Evolutionary conservation across 1,139 yeast species (phyloP).

Genomic region (Geotrichum phurueaensis): DNA sequence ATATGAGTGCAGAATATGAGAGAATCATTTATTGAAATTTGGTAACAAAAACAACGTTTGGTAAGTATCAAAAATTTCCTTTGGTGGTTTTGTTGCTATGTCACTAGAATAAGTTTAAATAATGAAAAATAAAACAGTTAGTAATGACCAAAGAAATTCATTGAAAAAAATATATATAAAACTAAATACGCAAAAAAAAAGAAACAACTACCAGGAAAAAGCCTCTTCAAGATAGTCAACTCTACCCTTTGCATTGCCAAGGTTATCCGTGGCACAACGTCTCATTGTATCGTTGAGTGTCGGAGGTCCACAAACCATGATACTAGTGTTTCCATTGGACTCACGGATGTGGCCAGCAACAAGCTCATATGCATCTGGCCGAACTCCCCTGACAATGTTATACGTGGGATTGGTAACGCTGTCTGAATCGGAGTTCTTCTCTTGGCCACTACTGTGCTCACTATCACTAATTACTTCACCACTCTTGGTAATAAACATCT

Average conservation of each 20-base stretch:
- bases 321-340: slow-evolving; percentile 33
- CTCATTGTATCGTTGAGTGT: slow-evolving; percentile 38
- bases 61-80: too few species aligned
- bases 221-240: slow-evolving; percentile 37
- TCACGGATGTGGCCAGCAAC: slow-evolving; percentile 27
- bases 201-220: slow-evolving; percentile 30
- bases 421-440: slow-evolving; percentile 4
- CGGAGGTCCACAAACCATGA: slow-evolving; percentile 39
- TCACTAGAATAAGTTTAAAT: too few species aligned
- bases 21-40: too few species aligned
- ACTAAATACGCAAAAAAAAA: background rate
- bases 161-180: background rate
- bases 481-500: slow-evolving; percentile 36
- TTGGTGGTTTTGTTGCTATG: too few species aligned
- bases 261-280: slow-evolving; percentile 27
- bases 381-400: slow-evolving; percentile 20
- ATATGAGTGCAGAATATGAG: too few species aligned
- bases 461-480: background rate
- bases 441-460: background rate
- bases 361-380: slow-evolving; percentile 37
- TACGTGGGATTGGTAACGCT: slow-evolving; percentile 3
- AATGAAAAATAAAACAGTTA: too few species aligned
- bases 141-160: too few species aligned
- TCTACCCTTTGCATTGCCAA: slow-evolving; percentile 24
- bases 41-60: too few species aligned